Evolutionary conservation across 306 rosid species (phyloP).

Genomic region (cucumber (Cucumis sativus)): Cucumber_9930_V3 NC_026657.2:29613001-29613500

Average conservation of each 20-base stretch:
- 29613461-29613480: slow-evolving; percentile 4
- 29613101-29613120: slow-evolving; percentile 2
- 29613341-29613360: neutral
- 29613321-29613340: neutral
- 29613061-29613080: neutral
- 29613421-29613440: slow-evolving; percentile 88
- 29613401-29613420: slow-evolving; percentile 45
- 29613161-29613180: neutral
- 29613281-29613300: slow-evolving; percentile 1
- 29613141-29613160: neutral
- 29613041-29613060: neutral
- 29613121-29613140: neutral
- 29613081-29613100: neutral
- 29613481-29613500: neutral
- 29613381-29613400: neutral
- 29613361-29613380: neutral
- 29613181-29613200: slow-evolving; percentile 2
- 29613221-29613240: slow-evolving; percentile 6
- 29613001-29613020: neutral
- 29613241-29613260: slow-evolving; percentile 1
- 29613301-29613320: slow-evolving; percentile 1
- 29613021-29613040: neutral
- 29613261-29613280: slow-evolving; percentile 3
- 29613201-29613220: slow-evolving; percentile 3
- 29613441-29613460: slow-evolving; percentile 78